phyloP scores from a whole-genome alignment of 371 early-diverging fungal genomes.

The Mucor mucedo region DNA sequence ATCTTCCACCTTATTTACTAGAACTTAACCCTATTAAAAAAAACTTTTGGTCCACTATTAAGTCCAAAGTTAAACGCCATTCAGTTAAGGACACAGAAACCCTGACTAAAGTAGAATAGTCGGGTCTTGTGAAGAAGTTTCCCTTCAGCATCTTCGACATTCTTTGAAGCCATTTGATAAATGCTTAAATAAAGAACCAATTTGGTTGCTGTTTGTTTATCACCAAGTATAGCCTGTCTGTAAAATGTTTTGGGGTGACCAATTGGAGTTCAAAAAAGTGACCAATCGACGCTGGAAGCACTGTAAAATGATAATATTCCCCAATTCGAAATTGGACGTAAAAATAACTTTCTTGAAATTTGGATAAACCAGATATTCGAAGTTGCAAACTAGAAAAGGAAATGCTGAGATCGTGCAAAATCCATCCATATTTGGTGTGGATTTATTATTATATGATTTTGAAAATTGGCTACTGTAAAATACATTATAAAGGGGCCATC shows the following conservation, averaged over 20 bases:
- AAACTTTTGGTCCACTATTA: constrained; percentile 24
- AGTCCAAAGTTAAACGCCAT: constrained; percentile 21
- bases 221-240: background rate
- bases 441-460: too few species aligned
- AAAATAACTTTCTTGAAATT: too few species aligned
- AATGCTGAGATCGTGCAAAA: too few species aligned
- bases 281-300: background rate
- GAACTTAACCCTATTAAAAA: constrained; percentile 20
- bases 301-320: too few species aligned
- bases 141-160: constrained; percentile 19
- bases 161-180: constrained; percentile 18
- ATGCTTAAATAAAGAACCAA: constrained; percentile 22
- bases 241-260: constrained; percentile 13
- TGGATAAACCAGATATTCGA: too few species aligned
- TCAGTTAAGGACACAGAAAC: constrained; percentile 22
- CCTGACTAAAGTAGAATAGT: constrained; percentile 17
- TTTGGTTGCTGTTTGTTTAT: constrained; percentile 10
- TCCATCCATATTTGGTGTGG: too few species aligned
- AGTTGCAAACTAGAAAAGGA: too few species aligned
- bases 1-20: constrained; percentile 23
- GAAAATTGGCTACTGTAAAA: too few species aligned
- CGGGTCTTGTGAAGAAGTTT: constrained; percentile 13
- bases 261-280: constrained; percentile 14
- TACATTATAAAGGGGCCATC: background rate
- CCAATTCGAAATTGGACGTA: too few species aligned